Evolutionary conservation across 345 rosid species (phyloP).

Genomic region (Aquilaria malaccensis): DNA sequence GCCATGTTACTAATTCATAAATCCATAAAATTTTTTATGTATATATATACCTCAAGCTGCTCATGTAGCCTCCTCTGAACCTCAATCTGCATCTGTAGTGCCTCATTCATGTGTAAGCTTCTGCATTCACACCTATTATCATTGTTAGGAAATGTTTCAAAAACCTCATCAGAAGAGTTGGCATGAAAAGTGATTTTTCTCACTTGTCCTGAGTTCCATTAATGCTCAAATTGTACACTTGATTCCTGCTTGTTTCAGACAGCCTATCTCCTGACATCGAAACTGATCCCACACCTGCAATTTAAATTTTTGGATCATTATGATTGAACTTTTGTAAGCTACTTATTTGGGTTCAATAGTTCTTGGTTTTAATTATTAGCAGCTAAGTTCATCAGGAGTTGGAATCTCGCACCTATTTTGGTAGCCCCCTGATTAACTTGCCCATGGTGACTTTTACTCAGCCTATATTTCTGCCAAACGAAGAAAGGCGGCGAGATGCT

Average conservation of each 20-base stretch:
- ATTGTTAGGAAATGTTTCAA: conserved; percentile 9
- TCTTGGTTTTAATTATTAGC: too few relatives aligned
- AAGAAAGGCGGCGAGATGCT: too few relatives aligned
- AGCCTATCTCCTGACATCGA: conserved; percentile 44
- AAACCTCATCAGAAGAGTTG: neutral
- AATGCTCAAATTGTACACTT: conserved; percentile 43
- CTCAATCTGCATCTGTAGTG: conserved; percentile 88
- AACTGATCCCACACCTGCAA: conserved; percentile 32
- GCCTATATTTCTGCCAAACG: too few relatives aligned
- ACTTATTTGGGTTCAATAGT: neutral
- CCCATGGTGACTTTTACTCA: too few relatives aligned
- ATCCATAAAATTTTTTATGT: too few relatives aligned
- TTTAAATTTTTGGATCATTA: conserved; percentile 8
- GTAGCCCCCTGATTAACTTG: conserved; percentile 42
- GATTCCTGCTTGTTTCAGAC: conserved; percentile 47
- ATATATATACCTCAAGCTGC: conserved; percentile 69
- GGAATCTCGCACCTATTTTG: conserved; percentile 47
- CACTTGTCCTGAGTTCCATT: conserved; percentile 69
- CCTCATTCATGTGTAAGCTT: conserved; percentile 61
- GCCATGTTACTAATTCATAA: too few relatives aligned
- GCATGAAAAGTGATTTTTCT: conserved; percentile 2
- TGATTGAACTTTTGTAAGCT: neutral
- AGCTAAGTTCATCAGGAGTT: neutral
- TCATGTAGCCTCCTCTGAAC: conserved; percentile 88
- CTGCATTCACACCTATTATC: conserved; percentile 28